phyloP scores from a whole-genome alignment of 805 yeast genomes.

The Ogataea corticis region DNA sequence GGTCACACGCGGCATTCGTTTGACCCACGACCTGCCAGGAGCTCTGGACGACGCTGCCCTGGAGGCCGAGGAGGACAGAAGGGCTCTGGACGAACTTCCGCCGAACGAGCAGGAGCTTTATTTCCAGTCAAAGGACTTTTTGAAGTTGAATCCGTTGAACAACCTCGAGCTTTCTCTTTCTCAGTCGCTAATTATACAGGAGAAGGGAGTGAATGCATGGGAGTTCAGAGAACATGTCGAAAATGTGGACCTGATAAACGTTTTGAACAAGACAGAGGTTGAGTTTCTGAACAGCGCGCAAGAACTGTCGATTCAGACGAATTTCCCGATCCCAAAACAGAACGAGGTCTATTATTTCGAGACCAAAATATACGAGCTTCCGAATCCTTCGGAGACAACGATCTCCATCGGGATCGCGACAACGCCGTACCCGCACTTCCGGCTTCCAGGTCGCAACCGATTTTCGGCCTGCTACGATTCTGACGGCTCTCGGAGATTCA shows the following conservation, averaged over 20 bases:
- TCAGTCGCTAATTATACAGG: slow-evolving; percentile 70
- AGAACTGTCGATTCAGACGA: slow-evolving; percentile 62
- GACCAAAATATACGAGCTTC: slow-evolving; percentile 73
- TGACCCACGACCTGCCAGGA: slow-evolving; percentile 50
- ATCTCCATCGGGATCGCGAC: slow-evolving; percentile 81
- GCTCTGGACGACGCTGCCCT: slow-evolving; percentile 63
- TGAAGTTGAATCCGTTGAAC: slow-evolving; percentile 40
- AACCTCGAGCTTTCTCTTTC: slow-evolving; percentile 41
- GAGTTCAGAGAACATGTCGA: slow-evolving; percentile 68
- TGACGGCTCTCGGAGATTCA: slow-evolving; percentile 73
- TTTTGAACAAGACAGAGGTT: slow-evolving; percentile 65
- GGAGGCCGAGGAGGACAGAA: slow-evolving; percentile 57
- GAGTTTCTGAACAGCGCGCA: slow-evolving; percentile 53
- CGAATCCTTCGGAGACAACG: slow-evolving; percentile 52
- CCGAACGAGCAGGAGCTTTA: slow-evolving; percentile 70
- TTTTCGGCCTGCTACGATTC: slow-evolving; percentile 89
- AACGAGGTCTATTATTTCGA: slow-evolving; percentile 91
- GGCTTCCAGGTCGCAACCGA: slow-evolving; percentile 89
- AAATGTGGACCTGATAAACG: slow-evolving; percentile 55
- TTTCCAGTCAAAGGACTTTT: slow-evolving; percentile 61
- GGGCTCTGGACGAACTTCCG: slow-evolving; percentile 58
- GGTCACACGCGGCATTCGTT: slow-evolving; percentile 19
- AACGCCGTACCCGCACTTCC: slow-evolving; percentile 89
- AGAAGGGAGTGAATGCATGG: slow-evolving; percentile 88
- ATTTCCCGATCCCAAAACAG: slow-evolving; percentile 78